These are phyloP conservation scores for Aspergillus pseudonomiae DNA, from an alignment of 2,329 filamentous ascomycete genomes.

Conservation along the genomic window DNA sequence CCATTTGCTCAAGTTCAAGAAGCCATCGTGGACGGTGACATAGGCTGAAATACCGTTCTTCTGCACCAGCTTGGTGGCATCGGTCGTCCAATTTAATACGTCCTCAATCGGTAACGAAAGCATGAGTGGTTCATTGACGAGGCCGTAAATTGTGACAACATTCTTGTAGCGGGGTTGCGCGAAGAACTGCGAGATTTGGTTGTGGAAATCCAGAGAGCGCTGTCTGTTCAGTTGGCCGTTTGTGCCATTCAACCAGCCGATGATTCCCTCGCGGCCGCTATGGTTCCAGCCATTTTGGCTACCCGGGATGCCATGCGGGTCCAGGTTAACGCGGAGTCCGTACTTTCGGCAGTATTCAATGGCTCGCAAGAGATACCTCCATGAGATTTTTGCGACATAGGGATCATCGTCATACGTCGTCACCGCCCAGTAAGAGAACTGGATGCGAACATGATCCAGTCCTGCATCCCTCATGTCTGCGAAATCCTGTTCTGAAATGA, in stretches of 20 bases:
- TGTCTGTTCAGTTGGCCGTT: constrained; percentile 77
- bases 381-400: constrained; percentile 82
- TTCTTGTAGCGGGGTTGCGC: constrained; percentile 91
- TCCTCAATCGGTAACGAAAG: constrained; percentile 64
- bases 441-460: constrained; percentile 95
- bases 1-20: constrained; percentile 90
- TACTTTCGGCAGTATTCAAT: constrained; percentile 95
- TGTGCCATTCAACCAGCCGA: constrained; percentile 90
- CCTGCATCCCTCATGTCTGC: constrained; percentile 82
- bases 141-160: constrained; percentile 87
- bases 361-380: constrained; percentile 87
- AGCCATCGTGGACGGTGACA: constrained; percentile 91
- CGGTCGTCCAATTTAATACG: constrained; percentile 78
- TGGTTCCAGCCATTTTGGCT: constrained; percentile 99
- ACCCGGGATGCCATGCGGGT: constrained; percentile 87
- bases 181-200: constrained; percentile 88
- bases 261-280: constrained; percentile 77
- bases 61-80: constrained; percentile 72
- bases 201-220: constrained; percentile 82
- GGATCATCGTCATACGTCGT: constrained; percentile 82
- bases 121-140: constrained; percentile 95
- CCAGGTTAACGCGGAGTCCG: constrained; percentile 88
- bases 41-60: constrained; percentile 73
- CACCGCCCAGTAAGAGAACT: constrained; percentile 93
- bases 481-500: constrained; percentile 84